Evolutionary conservation across 176 grass and related monocot species (phyloP).

Genomic region (Thinopyrum elongatum): DNA sequence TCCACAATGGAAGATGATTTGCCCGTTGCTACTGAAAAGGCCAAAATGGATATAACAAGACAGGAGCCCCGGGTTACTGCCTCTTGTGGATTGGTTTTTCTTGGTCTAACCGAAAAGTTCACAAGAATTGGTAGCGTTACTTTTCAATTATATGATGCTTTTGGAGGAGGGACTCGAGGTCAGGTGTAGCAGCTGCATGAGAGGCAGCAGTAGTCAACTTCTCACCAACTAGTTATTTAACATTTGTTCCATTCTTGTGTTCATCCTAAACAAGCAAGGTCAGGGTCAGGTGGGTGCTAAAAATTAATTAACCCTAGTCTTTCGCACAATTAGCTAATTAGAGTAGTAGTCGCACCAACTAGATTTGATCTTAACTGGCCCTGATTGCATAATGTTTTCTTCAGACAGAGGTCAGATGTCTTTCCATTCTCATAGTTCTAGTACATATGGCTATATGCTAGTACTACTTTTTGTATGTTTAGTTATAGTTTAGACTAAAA

Average conservation of each 20-base stretch:
- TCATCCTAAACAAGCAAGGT: neutral
- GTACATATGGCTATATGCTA: no score
- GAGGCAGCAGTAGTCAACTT: neutral
- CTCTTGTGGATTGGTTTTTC: constrained; percentile 22
- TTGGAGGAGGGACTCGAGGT: constrained; percentile 28
- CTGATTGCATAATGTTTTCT: neutral
- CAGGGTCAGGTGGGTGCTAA: neutral
- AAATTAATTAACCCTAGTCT: neutral
- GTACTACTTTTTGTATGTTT: no score
- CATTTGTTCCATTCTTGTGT: neutral
- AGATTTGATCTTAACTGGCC: constrained; percentile 8
- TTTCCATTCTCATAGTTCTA: neutral
- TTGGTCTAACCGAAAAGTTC: neutral
- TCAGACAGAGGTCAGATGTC: neutral
- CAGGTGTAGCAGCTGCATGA: constrained; percentile 18
- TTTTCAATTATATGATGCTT: neutral
- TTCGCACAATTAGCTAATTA: neutral
- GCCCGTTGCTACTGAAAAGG: constrained; percentile 15
- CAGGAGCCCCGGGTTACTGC: neutral
- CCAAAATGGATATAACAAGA: constrained; percentile 8
- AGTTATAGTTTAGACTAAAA: neutral
- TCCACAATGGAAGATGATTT: neutral
- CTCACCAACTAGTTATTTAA: constrained; percentile 7
- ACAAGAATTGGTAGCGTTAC: neutral
- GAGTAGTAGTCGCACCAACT: neutral